Evolutionary conservation across 768 basidiomycete species (phyloP).

Genomic region (Mycena chlorophos): DNA sequence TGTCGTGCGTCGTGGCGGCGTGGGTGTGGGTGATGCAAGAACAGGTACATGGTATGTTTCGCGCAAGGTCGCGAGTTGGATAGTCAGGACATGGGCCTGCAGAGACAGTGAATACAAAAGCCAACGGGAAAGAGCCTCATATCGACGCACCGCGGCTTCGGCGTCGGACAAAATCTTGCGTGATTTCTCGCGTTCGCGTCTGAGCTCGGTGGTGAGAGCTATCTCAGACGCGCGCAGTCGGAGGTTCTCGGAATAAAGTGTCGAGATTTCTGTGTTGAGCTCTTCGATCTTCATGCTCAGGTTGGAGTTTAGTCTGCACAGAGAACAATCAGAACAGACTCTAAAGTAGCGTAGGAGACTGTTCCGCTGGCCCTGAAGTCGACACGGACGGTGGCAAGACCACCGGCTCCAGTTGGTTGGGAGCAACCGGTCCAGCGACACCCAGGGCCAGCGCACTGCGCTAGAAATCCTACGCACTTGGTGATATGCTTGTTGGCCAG

Average conservation of each 20-base stretch:
- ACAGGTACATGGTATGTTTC: constrained; percentile 52
- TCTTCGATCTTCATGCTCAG: constrained; percentile 83
- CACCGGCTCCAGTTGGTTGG: not conserved
- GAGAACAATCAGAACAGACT: not conserved
- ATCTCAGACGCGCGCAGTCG: constrained; percentile 80
- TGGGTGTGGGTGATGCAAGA: constrained; percentile 16
- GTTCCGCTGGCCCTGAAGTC: not conserved
- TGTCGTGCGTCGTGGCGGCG: constrained; percentile 16
- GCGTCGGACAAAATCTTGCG: constrained; percentile 69
- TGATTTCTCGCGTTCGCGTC: constrained; percentile 78
- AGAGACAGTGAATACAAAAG: constrained; percentile 12
- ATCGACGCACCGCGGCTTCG: constrained; percentile 62
- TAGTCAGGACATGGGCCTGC: constrained; percentile 62
- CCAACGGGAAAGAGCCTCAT: constrained; percentile 12
- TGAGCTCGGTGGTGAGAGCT: constrained; percentile 70
- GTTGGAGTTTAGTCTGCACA: constrained; percentile 74
- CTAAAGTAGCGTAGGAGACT: not conserved
- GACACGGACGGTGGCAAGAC: constrained; percentile 4
- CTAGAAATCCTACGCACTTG: constrained; percentile 51
- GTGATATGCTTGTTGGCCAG: constrained; percentile 91
- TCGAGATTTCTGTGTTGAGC: constrained; percentile 78
- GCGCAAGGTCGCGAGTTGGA: constrained; percentile 65
- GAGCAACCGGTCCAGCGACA: not conserved
- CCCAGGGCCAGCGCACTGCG: constrained; percentile 3
- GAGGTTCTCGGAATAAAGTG: constrained; percentile 81